A percentile compares a stretch with the other conserved stretches of the same genome.
phyloP scores from a whole-genome alignment of 2,329 filamentous ascomycete species.

The Diaporthe destruens region DNA sequence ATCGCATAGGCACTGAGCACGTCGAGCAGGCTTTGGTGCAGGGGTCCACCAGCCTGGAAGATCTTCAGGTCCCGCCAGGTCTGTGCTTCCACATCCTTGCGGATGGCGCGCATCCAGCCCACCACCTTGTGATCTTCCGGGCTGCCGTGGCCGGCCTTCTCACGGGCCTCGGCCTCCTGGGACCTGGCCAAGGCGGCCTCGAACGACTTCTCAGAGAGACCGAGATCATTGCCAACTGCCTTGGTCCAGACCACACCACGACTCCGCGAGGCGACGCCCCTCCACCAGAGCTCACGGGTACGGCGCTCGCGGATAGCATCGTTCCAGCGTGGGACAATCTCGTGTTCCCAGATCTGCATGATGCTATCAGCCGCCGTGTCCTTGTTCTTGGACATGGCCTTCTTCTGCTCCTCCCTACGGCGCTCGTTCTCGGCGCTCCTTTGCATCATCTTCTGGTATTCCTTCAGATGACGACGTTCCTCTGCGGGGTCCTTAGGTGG shows the following conservation, averaged over 20 bases:
- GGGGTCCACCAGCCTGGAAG: slow-evolving; percentile 74
- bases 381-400: slow-evolving; percentile 64
- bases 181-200: slow-evolving; percentile 78
- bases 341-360: slow-evolving; percentile 78
- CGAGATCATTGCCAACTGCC: slow-evolving; percentile 80
- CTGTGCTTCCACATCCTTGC: slow-evolving; percentile 70
- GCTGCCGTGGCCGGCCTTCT: slow-evolving; percentile 63
- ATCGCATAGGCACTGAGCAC: slow-evolving; percentile 83
- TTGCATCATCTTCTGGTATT: slow-evolving; percentile 87
- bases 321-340: slow-evolving; percentile 82
- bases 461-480: slow-evolving; percentile 87
- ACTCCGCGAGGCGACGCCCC: slow-evolving; percentile 78
- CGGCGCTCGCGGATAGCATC: slow-evolving; percentile 75
- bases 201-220: slow-evolving; percentile 76
- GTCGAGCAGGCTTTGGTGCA: slow-evolving; percentile 77
- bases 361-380: slow-evolving; percentile 67
- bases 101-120: slow-evolving; percentile 74
- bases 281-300: slow-evolving; percentile 86
- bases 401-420: slow-evolving; percentile 66
- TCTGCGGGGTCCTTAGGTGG: slow-evolving; percentile 91
- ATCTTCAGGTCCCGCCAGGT: slow-evolving; percentile 81
- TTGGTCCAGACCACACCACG: slow-evolving; percentile 77
- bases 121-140: slow-evolving; percentile 68
- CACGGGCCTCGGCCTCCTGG: slow-evolving; percentile 69
- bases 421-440: slow-evolving; percentile 71